Conservation (phyloP, 805 yeast species). For the Wickerhamomyces ciferrii region DNA sequence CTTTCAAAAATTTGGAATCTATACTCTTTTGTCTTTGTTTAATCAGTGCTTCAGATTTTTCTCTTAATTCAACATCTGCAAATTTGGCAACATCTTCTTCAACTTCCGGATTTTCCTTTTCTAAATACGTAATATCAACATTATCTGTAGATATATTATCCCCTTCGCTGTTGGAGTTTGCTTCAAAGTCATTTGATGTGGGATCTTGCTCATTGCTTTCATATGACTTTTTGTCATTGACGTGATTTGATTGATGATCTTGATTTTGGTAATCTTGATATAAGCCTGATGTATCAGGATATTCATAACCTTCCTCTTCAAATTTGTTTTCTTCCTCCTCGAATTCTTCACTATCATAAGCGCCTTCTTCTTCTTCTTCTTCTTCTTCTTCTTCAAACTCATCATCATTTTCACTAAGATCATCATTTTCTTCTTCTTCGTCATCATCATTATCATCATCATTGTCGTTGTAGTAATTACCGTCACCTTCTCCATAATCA, state of each 20-base stretch:
- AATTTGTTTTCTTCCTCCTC: too few species aligned
- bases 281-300: too few species aligned
- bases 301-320: not conserved
- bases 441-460: not conserved
- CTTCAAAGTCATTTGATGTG: too few species aligned
- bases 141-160: not conserved
- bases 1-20: slow-evolving; percentile 1
- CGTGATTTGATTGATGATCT: too few species aligned
- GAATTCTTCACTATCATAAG: not conserved
- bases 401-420: not conserved
- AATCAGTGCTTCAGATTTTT: not conserved
- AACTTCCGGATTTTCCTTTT: not conserved
- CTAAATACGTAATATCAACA: not conserved
- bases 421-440: too few species aligned
- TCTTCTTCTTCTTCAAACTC: not conserved
- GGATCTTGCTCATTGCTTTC: too few species aligned
- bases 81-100: not conserved
- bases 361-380: not conserved
- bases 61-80: not conserved
- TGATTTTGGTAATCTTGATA: too few species aligned
- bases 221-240: too few species aligned
- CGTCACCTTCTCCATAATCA: slow-evolving; percentile 26
- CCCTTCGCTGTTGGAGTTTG: not conserved
- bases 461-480: slow-evolving; percentile 7
- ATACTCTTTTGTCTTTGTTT: not conserved